Evolutionary conservation across 768 basidiomycete species (phyloP).

Genomic region (Hygrocybe coccinea): DNA sequence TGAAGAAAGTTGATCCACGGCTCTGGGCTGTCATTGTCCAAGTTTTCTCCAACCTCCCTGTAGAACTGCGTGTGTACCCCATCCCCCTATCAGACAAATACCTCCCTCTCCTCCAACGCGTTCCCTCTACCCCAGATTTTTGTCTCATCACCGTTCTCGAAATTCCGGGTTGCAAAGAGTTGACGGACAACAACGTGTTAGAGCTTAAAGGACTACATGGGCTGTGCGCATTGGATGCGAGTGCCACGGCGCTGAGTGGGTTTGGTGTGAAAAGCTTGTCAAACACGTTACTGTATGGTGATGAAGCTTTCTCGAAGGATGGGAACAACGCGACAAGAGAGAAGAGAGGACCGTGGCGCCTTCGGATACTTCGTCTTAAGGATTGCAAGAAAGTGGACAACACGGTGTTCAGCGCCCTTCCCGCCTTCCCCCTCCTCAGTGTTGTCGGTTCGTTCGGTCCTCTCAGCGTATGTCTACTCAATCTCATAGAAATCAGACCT

Average conservation of each 20-base stretch:
- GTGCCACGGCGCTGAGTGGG: slow-evolving; percentile 46
- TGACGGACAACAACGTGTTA: slow-evolving; percentile 55
- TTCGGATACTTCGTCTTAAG: slow-evolving; percentile 54
- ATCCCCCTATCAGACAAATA: slow-evolving; percentile 53
- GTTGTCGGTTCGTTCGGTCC: slow-evolving; percentile 48
- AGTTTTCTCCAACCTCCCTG: slow-evolving; percentile 52
- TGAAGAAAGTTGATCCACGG: slow-evolving; percentile 43
- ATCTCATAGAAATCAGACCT: slow-evolving; percentile 36
- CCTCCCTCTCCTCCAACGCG: slow-evolving; percentile 51
- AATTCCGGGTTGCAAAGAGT: slow-evolving; percentile 48
- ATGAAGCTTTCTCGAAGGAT: slow-evolving; percentile 13
- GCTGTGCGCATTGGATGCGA: slow-evolving; percentile 62
- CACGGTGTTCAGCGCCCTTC: slow-evolving; percentile 37
- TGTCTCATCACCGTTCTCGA: slow-evolving; percentile 62
- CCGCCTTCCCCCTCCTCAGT: slow-evolving; percentile 53
- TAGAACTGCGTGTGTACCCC: slow-evolving; percentile 33
- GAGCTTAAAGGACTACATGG: slow-evolving; percentile 48
- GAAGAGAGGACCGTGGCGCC: slow-evolving; percentile 49
- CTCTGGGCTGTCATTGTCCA: slow-evolving; percentile 63
- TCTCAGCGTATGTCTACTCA: slow-evolving; percentile 2
- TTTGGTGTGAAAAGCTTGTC: slow-evolving; percentile 52
- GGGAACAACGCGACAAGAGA: background rate
- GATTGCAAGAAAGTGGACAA: slow-evolving; percentile 49
- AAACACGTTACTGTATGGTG: slow-evolving; percentile 39
- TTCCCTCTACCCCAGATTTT: slow-evolving; percentile 52